Evolutionary conservation across 2,329 filamentous ascomycete genomes (phyloP).

Genomic region (Fusarium dlaminii): DNA sequence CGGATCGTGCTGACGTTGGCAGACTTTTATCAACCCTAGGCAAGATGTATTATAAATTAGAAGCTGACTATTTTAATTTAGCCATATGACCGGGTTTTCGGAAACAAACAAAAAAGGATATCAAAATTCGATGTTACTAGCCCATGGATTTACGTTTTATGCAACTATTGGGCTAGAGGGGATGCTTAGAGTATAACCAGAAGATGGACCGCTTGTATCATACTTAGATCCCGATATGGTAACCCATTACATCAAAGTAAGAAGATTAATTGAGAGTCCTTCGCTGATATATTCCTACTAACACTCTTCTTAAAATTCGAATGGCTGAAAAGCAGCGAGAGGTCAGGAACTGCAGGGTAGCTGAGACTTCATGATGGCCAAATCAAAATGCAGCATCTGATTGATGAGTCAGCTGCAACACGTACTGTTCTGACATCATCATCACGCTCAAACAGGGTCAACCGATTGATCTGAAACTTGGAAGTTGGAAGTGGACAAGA

Average conservation of each 20-base stretch:
- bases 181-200: rapidly evolving
- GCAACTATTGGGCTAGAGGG: rapidly evolving
- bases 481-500: constrained; percentile 22
- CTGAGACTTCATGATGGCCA: rapidly evolving
- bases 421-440: constrained; percentile 26
- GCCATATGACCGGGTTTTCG: no score
- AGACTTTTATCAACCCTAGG: neutral
- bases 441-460: constrained; percentile 17
- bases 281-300: rapidly evolving
- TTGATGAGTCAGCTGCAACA: constrained; percentile 9
- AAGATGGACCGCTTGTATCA: rapidly evolving
- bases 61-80: neutral
- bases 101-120: rapidly evolving
- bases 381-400: neutral
- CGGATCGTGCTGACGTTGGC: neutral
- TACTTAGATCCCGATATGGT: rapidly evolving
- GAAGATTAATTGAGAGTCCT: rapidly evolving
- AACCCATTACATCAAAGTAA: rapidly evolving
- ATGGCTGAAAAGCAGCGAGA: neutral
- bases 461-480: constrained; percentile 19
- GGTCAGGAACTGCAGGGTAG: neutral
- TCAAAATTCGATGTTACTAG: rapidly evolving
- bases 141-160: no score
- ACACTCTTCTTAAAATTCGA: rapidly evolving
- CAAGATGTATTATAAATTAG: neutral